Percentiles rank a stretch among this genome's conserved stretches.
Conservation (phyloP, 371 early-diverging fungal genomes). For the Phascolomyces articulosus region DNA sequence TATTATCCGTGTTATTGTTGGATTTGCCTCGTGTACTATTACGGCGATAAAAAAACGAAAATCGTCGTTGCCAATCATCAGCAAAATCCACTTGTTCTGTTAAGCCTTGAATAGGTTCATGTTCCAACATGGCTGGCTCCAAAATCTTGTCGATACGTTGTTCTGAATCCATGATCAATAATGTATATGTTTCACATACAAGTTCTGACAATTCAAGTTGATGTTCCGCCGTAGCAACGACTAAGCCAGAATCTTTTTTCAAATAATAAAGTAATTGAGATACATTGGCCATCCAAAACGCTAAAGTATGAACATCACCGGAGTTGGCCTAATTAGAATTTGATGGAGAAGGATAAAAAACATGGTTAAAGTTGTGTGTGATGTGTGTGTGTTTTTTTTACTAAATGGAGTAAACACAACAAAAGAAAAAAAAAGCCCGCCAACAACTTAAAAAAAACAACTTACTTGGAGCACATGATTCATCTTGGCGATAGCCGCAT, state of each 20-base stretch:
- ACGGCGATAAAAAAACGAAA: conserved; percentile 35
- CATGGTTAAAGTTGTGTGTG: not conserved
- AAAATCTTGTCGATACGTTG: conserved; percentile 64
- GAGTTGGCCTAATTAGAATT: conserved; percentile 22
- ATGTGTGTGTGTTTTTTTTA: not conserved
- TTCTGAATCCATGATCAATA: conserved; percentile 66
- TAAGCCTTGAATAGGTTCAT: conserved; percentile 74
- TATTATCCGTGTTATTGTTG: not conserved
- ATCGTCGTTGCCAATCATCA: conserved; percentile 52
- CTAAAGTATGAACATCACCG: conserved; percentile 47
- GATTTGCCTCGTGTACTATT: conserved; percentile 15
- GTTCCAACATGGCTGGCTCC: conserved; percentile 75
- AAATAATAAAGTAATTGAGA: conserved; percentile 81
- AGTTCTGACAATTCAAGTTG: conserved; percentile 76
- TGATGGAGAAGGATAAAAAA: not conserved
- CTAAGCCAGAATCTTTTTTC: conserved; percentile 78
- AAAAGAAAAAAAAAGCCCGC: not conserved
- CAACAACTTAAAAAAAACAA: not conserved
- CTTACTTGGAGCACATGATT: conserved; percentile 57
- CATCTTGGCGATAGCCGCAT: conserved; percentile 62
- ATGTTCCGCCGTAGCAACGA: conserved; percentile 61
- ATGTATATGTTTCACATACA: conserved; percentile 71
- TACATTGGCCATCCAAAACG: conserved; percentile 88
- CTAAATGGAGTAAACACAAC: not conserved
- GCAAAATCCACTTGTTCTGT: conserved; percentile 66